Percentiles rank a stretch among this genome's conserved stretches.
These are phyloP conservation scores for Takakia lepidozioides DNA, from an alignment of 225 moss, liverwort and hornwort genomes.

Conservation along the genomic window DNA sequence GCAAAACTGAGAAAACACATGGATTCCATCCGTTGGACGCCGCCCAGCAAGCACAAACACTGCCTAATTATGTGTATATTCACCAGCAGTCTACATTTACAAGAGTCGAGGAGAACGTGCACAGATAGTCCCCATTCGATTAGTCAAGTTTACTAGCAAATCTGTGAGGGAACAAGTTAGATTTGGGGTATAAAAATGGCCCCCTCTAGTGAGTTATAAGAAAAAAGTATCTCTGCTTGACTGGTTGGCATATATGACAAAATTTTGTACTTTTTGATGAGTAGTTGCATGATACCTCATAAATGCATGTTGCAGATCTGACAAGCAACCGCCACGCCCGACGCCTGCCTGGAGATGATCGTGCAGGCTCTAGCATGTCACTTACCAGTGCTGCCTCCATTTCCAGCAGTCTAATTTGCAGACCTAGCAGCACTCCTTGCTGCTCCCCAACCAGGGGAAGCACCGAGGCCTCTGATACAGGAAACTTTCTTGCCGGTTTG, in stretches of 20 bases:
- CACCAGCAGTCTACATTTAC: too few relatives aligned
- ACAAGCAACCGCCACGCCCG: slow-evolving; percentile 83
- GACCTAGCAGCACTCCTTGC: slow-evolving; percentile 38
- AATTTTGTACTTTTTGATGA: background rate
- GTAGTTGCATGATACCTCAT: slow-evolving; percentile 38
- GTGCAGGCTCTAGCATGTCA: slow-evolving; percentile 65
- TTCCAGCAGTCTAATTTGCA: slow-evolving; percentile 72
- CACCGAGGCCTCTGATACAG: slow-evolving; percentile 58
- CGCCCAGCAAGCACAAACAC: too few relatives aligned
- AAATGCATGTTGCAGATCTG: slow-evolving; percentile 71
- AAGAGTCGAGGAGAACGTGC: background rate
- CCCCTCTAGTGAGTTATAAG: background rate
- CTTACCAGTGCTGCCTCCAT: slow-evolving; percentile 65
- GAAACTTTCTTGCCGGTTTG: slow-evolving; percentile 71
- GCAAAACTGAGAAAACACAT: too few relatives aligned
- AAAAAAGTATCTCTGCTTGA: background rate
- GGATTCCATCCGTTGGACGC: too few relatives aligned
- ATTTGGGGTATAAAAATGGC: background rate
- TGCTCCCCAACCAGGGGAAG: slow-evolving; percentile 46
- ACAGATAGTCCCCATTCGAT: slow-evolving; percentile 3
- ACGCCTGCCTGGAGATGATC: slow-evolving; percentile 52
- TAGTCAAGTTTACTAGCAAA: background rate
- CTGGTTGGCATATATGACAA: background rate
- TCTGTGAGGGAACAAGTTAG: too few relatives aligned
- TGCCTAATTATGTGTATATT: too few relatives aligned